Conservation (phyloP, 805 yeast genomes). For the Starmerella apicola region DNA sequence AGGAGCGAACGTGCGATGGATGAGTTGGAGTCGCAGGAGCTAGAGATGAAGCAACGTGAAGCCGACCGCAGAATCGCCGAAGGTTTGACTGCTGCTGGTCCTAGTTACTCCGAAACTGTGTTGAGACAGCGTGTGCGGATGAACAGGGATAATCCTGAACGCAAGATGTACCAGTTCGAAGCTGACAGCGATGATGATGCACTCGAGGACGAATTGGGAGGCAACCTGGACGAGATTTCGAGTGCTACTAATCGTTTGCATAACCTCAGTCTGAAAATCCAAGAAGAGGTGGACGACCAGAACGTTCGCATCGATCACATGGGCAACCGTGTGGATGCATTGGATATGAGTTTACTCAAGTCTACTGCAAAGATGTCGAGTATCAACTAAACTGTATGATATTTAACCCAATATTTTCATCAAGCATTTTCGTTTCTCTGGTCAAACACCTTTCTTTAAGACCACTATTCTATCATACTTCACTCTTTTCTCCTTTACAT, state of each 20-base stretch:
- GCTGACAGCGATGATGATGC: slow-evolving; percentile 88
- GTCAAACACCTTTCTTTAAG: too few species aligned
- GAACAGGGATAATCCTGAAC: slow-evolving; percentile 31
- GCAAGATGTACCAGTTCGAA: slow-evolving; percentile 35
- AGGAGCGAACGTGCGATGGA: slow-evolving; percentile 50
- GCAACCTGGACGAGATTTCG: slow-evolving; percentile 68
- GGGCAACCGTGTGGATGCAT: slow-evolving; percentile 70
- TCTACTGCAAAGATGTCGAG: slow-evolving; percentile 53
- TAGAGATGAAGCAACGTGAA: slow-evolving; percentile 45
- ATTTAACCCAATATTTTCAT: too few species aligned
- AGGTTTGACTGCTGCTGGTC: slow-evolving; percentile 28
- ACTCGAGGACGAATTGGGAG: slow-evolving; percentile 75
- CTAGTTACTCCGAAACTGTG: slow-evolving; percentile 21
- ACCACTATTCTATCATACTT: too few species aligned
- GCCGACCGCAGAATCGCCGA: slow-evolving; percentile 58
- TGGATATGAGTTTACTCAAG: slow-evolving; percentile 73
- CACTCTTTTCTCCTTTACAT: too few species aligned
- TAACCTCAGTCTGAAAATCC: slow-evolving; percentile 57
- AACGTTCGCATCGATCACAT: slow-evolving; percentile 59
- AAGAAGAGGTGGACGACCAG: slow-evolving; percentile 69
- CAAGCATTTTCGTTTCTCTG: too few species aligned
- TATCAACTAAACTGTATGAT: slow-evolving; percentile 17
- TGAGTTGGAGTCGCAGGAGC: slow-evolving; percentile 48
- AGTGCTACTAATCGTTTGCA: slow-evolving; percentile 58
- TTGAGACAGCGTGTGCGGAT: slow-evolving; percentile 41